Base-by-base conservation (phyloP, 306 rosid species). In the Vigna radiata region DNA sequence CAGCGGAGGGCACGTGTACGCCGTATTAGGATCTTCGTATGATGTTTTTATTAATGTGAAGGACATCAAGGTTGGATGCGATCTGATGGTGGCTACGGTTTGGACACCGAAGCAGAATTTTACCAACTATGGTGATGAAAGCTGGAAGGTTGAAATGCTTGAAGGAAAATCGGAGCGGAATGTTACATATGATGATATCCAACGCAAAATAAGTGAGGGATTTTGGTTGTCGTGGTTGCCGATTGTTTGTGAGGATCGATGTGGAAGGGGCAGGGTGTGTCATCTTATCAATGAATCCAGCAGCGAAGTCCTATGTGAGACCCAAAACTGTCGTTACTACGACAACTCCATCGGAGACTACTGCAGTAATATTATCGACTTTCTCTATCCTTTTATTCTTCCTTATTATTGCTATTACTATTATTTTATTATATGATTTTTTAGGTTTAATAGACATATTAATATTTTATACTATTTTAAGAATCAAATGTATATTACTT, bases 141-240 rank as follows among this genome's bases (percentile, higher is more conserved):
- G 21, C 21, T 19, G 36, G 4, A 5, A 31, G 36, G 4, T 31
- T 31, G 5, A 3, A 31, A 5, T 31, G 36, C 36, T 31, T 31
- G 36, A 31, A 3, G 0, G 4, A 4, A 2, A 0, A 33, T 6
- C 7, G 37, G 6, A 0, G 37, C 0, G 6, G 37, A 33, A 33
- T 4, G 37, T 4, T 31, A 61, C 71, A 0, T 65, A 60, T 9
- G 52, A 29, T 10, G 78, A 76, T 6, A 70, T 82, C 3, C 63
- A 11, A 13, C n/a, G 4, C 13, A 8, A n/a, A 12, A 9, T 79
- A n/a, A 37, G 19, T 0, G 46, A 43, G 8, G 83, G 83, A 1
- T 27, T 79, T 53, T 37, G 8, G 63, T 14, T 82, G 2, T 81
- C 81, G 8, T 81, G 81, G 78, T 69, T 81, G 4, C 67, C 77